phyloP scores from a whole-genome alignment of 2,329 filamentous ascomycete species.

The Arthrobotrys sphaeroides region DNA sequence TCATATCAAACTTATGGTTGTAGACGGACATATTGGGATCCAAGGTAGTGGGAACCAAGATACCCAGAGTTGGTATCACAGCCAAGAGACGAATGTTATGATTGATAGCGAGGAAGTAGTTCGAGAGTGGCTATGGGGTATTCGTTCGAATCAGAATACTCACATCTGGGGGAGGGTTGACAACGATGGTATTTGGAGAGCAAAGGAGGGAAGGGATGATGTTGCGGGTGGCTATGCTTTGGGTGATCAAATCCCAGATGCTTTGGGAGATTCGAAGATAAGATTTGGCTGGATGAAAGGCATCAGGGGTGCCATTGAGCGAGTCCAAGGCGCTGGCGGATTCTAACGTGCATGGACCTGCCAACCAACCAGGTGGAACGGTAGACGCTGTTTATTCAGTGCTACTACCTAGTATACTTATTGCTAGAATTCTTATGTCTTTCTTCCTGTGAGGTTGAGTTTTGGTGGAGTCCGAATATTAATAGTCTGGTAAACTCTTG shows the following conservation, averaged over 20 bases:
- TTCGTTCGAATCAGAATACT: constrained; percentile 75
- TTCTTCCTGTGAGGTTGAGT: too few species aligned
- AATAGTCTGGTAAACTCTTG: too few species aligned
- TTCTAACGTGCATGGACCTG: constrained; percentile 61
- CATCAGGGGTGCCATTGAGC: constrained; percentile 68
- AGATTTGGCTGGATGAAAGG: constrained; percentile 70
- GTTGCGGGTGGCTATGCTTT: constrained; percentile 67
- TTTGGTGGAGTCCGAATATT: too few species aligned
- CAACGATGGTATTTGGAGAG: constrained; percentile 72
- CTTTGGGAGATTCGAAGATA: constrained; percentile 33
- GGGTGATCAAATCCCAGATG: constrained; percentile 56
- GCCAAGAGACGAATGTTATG: constrained; percentile 80
- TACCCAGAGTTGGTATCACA: constrained; percentile 81
- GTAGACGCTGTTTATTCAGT: background rate
- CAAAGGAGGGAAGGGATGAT: constrained; percentile 64
- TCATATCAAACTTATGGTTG: constrained; percentile 78
- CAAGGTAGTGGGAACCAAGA: constrained; percentile 82
- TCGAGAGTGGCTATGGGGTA: constrained; percentile 69
- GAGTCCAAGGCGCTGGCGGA: constrained; percentile 68
- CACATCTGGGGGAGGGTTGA: constrained; percentile 67
- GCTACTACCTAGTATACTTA: background rate
- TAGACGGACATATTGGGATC: constrained; percentile 74
- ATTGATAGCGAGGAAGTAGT: constrained; percentile 73
- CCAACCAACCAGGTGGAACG: background rate
- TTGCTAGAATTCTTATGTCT: too few species aligned